Conservation (phyloP, 805 yeast genomes). For the Lachancea meyersii region DNA sequence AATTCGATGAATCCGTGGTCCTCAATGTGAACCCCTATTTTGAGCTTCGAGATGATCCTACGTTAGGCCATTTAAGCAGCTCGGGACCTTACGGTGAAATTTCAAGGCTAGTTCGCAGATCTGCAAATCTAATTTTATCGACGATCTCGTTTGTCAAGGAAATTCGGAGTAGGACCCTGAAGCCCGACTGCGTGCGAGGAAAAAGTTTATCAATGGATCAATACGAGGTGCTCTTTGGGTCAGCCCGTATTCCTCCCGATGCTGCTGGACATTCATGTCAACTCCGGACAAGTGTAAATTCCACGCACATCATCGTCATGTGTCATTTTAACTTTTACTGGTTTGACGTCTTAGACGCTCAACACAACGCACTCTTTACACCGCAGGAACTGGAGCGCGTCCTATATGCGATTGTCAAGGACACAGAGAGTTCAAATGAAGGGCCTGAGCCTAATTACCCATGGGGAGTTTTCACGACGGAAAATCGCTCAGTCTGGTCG, state of each 20-base stretch:
- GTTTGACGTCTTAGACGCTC: constrained; percentile 82
- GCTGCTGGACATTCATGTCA: constrained; percentile 57
- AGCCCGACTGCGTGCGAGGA: constrained; percentile 61
- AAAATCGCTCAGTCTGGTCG: constrained; percentile 85
- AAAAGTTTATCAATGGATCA: constrained; percentile 86
- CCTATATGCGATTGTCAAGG: constrained; percentile 68
- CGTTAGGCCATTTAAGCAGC: constrained; percentile 35
- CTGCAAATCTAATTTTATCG: constrained; percentile 71
- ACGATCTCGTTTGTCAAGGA: constrained; percentile 77
- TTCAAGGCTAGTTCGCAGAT: constrained; percentile 61
- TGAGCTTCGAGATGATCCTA: constrained; percentile 86
- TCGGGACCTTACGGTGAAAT: constrained; percentile 32
- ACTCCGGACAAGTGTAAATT: constrained; percentile 69
- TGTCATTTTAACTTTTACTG: constrained; percentile 87
- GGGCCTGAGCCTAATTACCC: constrained; percentile 34
- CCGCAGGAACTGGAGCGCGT: constrained; percentile 73
- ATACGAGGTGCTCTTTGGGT: constrained; percentile 78
- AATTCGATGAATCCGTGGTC: constrained; percentile 87
- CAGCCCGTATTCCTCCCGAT: constrained; percentile 77
- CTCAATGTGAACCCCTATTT: constrained; percentile 86
- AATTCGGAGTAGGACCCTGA: constrained; percentile 63
- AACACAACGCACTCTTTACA: constrained; percentile 63
- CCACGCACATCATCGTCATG: constrained; percentile 76
- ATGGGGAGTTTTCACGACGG: constrained; percentile 86
- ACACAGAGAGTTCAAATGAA: constrained; percentile 40